Conservation (phyloP, 2,329 filamentous ascomycete genomes). For the Cercospora zeae-maydis region DNA sequence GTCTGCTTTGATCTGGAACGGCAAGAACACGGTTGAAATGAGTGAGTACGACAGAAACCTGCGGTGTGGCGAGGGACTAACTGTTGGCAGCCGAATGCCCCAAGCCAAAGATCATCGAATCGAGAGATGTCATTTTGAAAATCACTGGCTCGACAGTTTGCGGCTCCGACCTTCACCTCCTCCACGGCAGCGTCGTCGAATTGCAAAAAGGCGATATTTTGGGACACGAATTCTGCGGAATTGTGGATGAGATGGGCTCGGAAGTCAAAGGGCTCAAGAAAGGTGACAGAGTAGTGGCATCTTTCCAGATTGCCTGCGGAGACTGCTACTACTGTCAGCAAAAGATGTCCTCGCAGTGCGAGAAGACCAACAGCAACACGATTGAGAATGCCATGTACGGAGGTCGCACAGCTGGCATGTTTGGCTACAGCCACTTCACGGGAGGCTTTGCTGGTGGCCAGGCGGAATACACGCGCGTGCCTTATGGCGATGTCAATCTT, state of each 20-base stretch:
- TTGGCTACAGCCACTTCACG: slow-evolving; percentile 65
- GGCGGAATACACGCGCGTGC: slow-evolving; percentile 80
- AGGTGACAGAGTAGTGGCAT: slow-evolving; percentile 67
- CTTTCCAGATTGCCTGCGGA: slow-evolving; percentile 74
- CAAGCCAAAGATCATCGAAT: slow-evolving; percentile 69
- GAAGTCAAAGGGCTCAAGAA: slow-evolving; percentile 44
- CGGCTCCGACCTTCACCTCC: slow-evolving; percentile 59
- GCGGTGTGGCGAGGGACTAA: slow-evolving; percentile 34
- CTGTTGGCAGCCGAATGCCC: slow-evolving; percentile 53
- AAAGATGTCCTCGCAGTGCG: slow-evolving; percentile 75
- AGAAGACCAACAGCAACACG: slow-evolving; percentile 72
- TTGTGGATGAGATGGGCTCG: slow-evolving; percentile 47
- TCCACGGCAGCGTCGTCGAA: slow-evolving; percentile 49
- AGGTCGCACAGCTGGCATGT: slow-evolving; percentile 65
- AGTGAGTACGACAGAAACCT: slow-evolving; percentile 29
- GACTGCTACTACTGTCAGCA: slow-evolving; percentile 73
- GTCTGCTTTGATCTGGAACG: slow-evolving; percentile 78
- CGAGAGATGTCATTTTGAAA: slow-evolving; percentile 73
- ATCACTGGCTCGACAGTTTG: slow-evolving; percentile 65
- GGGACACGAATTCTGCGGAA: slow-evolving; percentile 52
- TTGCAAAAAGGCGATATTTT: slow-evolving; percentile 51
- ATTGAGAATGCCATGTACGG: slow-evolving; percentile 74
- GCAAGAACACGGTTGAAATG: slow-evolving; percentile 73
- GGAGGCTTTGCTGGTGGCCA: slow-evolving; percentile 86
- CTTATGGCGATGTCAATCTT: slow-evolving; percentile 75